Evolutionary conservation across 176 grass and related monocot species (phyloP).

Genomic region (Aegilops bicornis): DNA sequence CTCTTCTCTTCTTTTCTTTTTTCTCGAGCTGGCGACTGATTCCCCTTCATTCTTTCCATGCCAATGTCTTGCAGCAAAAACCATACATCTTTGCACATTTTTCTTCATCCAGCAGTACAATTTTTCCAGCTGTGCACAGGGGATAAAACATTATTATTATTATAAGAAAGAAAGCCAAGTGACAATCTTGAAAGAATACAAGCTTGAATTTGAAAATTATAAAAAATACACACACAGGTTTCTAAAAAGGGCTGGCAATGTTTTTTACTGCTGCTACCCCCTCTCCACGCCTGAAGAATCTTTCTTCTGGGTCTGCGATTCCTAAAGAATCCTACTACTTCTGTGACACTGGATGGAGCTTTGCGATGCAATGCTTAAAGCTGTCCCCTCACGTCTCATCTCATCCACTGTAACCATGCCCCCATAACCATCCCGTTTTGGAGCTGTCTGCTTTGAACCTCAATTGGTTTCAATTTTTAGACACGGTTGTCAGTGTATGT

Average conservation of each 20-base stretch:
- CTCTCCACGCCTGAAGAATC: conserved; percentile 26
- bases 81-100: too few species aligned
- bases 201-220: not conserved
- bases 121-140: not conserved
- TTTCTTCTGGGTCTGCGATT: not conserved
- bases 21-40: not conserved
- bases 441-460: not conserved
- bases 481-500: too few species aligned
- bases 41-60: not conserved
- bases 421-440: not conserved
- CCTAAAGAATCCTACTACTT: conserved; percentile 21
- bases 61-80: not conserved
- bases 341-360: not conserved
- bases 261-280: not conserved
- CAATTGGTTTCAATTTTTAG: not conserved
- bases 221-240: not conserved
- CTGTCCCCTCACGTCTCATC: not conserved
- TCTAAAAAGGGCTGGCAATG: conserved; percentile 30
- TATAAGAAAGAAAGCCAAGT: not conserved
- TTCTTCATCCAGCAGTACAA: too few species aligned
- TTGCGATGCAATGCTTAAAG: conserved; percentile 33
- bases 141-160: not conserved
- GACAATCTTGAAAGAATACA: conserved; percentile 32
- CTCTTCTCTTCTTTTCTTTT: not conserved
- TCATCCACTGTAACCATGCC: not conserved